phyloP scores from a whole-genome alignment of 2,329 filamentous ascomycete genomes.

The Ophiostoma tasmaniense region DNA sequence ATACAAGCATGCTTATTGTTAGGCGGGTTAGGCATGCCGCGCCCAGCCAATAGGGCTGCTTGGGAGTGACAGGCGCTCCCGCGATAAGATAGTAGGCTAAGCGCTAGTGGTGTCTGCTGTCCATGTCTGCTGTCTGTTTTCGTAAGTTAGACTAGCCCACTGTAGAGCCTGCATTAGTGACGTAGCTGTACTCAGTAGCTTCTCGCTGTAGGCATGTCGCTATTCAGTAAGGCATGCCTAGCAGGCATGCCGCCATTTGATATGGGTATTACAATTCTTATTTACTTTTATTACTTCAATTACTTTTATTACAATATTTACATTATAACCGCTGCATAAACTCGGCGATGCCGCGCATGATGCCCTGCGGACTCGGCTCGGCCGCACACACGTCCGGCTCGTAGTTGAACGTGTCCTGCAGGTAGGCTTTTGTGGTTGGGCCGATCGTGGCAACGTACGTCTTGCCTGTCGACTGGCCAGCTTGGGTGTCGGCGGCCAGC shows the following conservation, averaged over 20 bases:
- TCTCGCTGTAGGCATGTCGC: not conserved
- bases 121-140: not conserved
- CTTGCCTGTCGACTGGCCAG: not conserved
- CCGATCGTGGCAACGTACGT: conserved; percentile 75
- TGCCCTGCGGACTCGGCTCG: conserved; percentile 72
- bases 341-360: conserved; percentile 57
- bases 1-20: not conserved
- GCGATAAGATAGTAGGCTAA: not conserved
- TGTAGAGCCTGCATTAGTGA: not conserved
- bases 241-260: not conserved
- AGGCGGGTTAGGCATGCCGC: not conserved
- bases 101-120: not conserved
- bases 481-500: conserved; percentile 25
- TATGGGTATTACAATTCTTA: not conserved
- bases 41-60: conserved; percentile 2
- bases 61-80: not conserved
- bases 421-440: conserved; percentile 75
- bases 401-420: conserved; percentile 56
- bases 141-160: too few relatives aligned
- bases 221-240: not conserved
- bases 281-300: not conserved
- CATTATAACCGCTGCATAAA: conserved; percentile 28
- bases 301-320: not conserved
- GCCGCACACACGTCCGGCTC: conserved; percentile 72
- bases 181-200: not conserved